Conservation (phyloP, 345 rosid species). For the Brassica rapa region DNA sequence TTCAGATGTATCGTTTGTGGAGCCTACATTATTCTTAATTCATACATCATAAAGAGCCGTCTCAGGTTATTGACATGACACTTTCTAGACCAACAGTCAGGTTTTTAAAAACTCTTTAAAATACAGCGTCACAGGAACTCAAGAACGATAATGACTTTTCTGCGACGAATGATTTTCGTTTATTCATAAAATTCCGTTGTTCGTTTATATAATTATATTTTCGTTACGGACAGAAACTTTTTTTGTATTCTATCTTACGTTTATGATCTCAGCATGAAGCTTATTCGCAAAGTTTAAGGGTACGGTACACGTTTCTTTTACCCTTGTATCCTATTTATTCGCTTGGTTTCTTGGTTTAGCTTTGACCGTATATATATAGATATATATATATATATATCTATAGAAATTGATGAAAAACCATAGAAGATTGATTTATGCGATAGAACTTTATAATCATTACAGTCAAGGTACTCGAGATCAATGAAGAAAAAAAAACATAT, state of each 20-base stretch:
- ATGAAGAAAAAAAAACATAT: background rate
- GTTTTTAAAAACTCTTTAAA: background rate
- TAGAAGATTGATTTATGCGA: background rate
- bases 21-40: conserved; percentile 12
- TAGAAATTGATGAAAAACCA: background rate
- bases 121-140: conserved; percentile 13
- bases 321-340: background rate
- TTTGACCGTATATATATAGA: conserved; percentile 14
- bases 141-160: background rate
- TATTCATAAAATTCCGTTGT: background rate
- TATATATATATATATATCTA: background rate
- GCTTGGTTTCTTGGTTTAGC: conserved; percentile 15
- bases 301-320: conserved; percentile 12
- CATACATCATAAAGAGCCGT: conserved; percentile 11
- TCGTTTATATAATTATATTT: background rate
- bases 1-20: conserved; percentile 19
- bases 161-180: background rate
- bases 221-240: background rate
- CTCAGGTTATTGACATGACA: background rate
- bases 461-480: conserved; percentile 20
- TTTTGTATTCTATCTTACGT: conserved; percentile 19
- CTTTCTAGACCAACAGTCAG: conserved; percentile 1
- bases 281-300: conserved; percentile 29
- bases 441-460: conserved; percentile 23
- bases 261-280: conserved; percentile 21